Base-by-base conservation (phyloP, 2,329 filamentous ascomycete species). In the Sporothrix protearum region DNA sequence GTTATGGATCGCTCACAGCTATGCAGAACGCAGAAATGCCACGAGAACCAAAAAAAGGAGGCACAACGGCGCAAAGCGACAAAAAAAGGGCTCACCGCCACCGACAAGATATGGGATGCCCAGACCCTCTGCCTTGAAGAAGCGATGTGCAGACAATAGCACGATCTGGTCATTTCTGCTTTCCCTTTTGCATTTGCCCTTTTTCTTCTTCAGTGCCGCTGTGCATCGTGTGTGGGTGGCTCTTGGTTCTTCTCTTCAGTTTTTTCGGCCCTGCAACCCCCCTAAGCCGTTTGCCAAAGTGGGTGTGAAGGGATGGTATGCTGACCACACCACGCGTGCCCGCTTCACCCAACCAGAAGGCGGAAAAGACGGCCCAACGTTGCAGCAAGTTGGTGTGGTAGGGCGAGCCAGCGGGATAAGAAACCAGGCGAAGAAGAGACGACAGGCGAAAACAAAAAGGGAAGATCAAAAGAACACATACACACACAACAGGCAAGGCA, bases 241-340 rank as follows among this genome's bases (percentile, higher is more conserved):
- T 22, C n/a, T 19, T 14, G 25, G n/a, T n/a, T n/a, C n/a, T 59
- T n/a, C 28, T 45, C 59, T 28, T 64, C 59, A 45, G n/a, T n/a
- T n/a, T n/a, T n/a, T n/a, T n/a, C 51, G 16, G 22, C 51, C 25
- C 66, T 55, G 66, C 66, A 42, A 8, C 30, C 10, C 25, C 12
- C 51, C 63, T 33, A 42, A 42, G 19, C 19, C 16, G 49, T 63
- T 36, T 39, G 36, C 12, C 16, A 59, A 68, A 66, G 71, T 55
- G 53, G 68, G 64, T 73, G 71, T 70, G 68, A 51, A 72, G 36
- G 47, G 68, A 66, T 73, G 68, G 69, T 36, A 69, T 66, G 71
- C 71, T 69, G 71, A 73, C 71, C 71, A 71, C 71, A 69, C 61
- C 69, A 73, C 51, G 16, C 16, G 45, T 53, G n/a, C 16, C 12